Percentiles rank a stretch among this genome's conserved stretches.
These are phyloP conservation scores for Lentinus brumalis DNA, from an alignment of 768 basidiomycete species.

Conservation along the genomic window DNA sequence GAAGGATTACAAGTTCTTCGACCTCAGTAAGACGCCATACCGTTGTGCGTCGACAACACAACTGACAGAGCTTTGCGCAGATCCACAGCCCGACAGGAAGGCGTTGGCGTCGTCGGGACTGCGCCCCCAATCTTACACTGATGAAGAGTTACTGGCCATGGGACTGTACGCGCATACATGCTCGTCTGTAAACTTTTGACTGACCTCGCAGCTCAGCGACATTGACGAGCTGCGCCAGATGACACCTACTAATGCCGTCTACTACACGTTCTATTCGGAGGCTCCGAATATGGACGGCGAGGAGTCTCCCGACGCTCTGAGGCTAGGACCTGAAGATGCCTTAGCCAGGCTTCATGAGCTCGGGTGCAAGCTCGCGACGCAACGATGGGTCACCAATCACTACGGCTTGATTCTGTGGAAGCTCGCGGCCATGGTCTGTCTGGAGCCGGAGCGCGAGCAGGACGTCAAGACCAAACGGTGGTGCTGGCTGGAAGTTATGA, in stretches of 20 bases:
- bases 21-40: constrained; percentile 21
- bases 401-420: constrained; percentile 95
- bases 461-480: constrained; percentile 58
- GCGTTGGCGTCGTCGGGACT: constrained; percentile 22
- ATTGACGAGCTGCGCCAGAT: constrained; percentile 54
- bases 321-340: constrained; percentile 55
- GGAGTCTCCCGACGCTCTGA: constrained; percentile 13
- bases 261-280: constrained; percentile 58
- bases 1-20: constrained; percentile 19
- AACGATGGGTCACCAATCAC: constrained; percentile 89
- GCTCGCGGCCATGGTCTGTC: constrained; percentile 77
- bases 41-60: not conserved
- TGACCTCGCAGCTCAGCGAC: constrained; percentile 41
- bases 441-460: constrained; percentile 64
- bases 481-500: constrained; percentile 81
- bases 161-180: constrained; percentile 21
- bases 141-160: constrained; percentile 23
- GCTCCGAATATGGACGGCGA: not conserved
- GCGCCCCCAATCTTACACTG: constrained; percentile 24
- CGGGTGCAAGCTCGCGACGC: constrained; percentile 70
- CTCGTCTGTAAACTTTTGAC: not conserved
- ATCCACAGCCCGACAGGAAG: constrained; percentile 14
- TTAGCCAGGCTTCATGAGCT: constrained; percentile 52
- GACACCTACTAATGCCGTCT: constrained; percentile 53
- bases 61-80: constrained; percentile 8